These are phyloP conservation scores for Hypoxylon sp. DNA, from an alignment of 2,329 filamentous ascomycete species.

Conservation along the genomic window DNA sequence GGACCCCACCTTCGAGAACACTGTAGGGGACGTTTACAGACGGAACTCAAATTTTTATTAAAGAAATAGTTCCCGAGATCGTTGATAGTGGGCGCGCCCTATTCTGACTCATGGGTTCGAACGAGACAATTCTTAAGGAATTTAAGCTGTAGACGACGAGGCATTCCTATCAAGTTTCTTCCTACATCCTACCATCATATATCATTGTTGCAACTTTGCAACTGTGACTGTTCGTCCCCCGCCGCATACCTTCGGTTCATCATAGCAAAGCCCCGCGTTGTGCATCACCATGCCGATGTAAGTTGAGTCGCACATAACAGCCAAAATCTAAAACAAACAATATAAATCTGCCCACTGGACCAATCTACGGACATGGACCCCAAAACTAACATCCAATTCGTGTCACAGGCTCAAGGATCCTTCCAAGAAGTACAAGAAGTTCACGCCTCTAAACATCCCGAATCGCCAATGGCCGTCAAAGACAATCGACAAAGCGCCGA, in stretches of 20 bases:
- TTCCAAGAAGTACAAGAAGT: slow-evolving; percentile 80
- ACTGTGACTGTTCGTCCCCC: slow-evolving; percentile 3
- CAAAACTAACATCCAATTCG: slow-evolving; percentile 12
- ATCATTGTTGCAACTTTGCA: slow-evolving; percentile 4
- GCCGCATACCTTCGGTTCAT: slow-evolving; percentile 9
- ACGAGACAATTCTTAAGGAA: slow-evolving; percentile 4
- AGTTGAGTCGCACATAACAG: slow-evolving; percentile 40
- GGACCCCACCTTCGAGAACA: slow-evolving; percentile 32
- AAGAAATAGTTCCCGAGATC: slow-evolving; percentile 28
- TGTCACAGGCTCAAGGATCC: slow-evolving; percentile 76
- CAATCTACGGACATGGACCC: slow-evolving; percentile 9
- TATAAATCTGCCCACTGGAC: slow-evolving; percentile 23
- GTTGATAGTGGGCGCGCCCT: slow-evolving; percentile 10
- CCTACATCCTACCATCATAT: neutral
- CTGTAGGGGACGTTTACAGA: slow-evolving; percentile 18
- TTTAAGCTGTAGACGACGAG: slow-evolving; percentile 3
- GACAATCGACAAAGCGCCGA: slow-evolving; percentile 83
- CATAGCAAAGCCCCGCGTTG: slow-evolving; percentile 30
- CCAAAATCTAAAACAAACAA: slow-evolving; percentile 25
- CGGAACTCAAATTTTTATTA: slow-evolving; percentile 40
- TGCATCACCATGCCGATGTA: slow-evolving; percentile 44
- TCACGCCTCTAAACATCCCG: slow-evolving; percentile 74
- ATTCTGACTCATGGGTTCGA: slow-evolving; percentile 34
- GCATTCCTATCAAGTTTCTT: neutral
- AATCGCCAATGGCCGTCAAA: slow-evolving; percentile 87